A percentile compares a stretch with the other conserved stretches of the same genome.
These are phyloP conservation scores for Pseudogymnoascus sp. DNA, from an alignment of 2,329 filamentous ascomycete genomes.

Conservation along the genomic window DNA sequence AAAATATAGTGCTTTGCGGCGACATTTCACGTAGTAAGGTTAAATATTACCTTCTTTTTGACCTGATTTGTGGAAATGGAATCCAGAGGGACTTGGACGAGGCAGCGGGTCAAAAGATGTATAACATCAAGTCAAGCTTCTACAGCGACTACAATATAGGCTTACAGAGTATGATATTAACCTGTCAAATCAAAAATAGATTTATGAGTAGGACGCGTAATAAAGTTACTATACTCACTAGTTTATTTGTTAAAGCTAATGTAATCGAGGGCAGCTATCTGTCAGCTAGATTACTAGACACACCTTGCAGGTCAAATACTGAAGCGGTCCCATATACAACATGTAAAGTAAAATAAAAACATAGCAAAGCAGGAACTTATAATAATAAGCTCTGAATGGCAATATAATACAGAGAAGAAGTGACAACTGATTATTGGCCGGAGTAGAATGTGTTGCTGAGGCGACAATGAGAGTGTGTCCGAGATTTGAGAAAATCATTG, in stretches of 20 bases:
- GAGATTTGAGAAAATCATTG: neutral
- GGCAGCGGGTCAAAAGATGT: neutral
- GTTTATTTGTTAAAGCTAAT: too few species aligned
- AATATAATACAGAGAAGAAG: too few species aligned
- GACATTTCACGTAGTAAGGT: neutral
- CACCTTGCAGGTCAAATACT: too few species aligned
- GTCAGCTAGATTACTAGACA: too few species aligned
- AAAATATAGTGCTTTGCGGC: neutral
- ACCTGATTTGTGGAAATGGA: neutral
- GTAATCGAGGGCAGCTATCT: too few species aligned
- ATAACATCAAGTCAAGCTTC: neutral
- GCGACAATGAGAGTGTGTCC: neutral
- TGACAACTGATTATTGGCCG: too few species aligned
- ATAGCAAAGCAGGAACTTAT: too few species aligned
- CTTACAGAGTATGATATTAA: neutral
- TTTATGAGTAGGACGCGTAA: neutral
- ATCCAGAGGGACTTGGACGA: slow-evolving; percentile 19
- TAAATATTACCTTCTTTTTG: neutral
- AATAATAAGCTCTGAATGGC: too few species aligned
- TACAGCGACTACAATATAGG: neutral
- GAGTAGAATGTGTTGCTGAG: too few species aligned
- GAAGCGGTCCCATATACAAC: too few species aligned
- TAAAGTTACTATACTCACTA: neutral
- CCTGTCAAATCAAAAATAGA: neutral
- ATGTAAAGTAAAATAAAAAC: too few species aligned